These are phyloP conservation scores for Monotropa hypopitys DNA, from an alignment of 179 eudicot genomes.

Conservation along the genomic window DNA sequence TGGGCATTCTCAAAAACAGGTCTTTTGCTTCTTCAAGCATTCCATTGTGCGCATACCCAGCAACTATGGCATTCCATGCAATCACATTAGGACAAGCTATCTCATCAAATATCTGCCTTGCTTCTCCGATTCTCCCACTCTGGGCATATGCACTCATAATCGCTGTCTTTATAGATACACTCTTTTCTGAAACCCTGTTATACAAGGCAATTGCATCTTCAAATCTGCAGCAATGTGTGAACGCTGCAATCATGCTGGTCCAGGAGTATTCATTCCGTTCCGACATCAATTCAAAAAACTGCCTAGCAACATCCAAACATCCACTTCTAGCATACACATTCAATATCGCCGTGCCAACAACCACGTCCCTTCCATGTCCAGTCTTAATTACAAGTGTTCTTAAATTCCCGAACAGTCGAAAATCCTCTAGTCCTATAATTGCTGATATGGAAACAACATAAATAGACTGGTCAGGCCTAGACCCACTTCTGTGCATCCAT, in stretches of 20 bases:
- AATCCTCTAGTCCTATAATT: constrained; percentile 16
- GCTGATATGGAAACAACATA: constrained; percentile 26
- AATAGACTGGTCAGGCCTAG: constrained; percentile 22
- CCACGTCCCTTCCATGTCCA: constrained; percentile 28
- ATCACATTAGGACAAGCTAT: constrained; percentile 25
- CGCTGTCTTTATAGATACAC: constrained; percentile 23
- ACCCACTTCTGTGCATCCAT: constrained; percentile 21
- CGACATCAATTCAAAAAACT: constrained; percentile 27
- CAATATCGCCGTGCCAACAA: constrained; percentile 29
- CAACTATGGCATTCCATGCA: constrained; percentile 41
- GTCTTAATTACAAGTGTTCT: constrained; percentile 24
- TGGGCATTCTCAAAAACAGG: constrained; percentile 23
- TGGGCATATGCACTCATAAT: constrained; percentile 40
- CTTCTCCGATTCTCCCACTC: constrained; percentile 31
- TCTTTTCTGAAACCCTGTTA: constrained; percentile 20
- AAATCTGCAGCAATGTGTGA: constrained; percentile 27
- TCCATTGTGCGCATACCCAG: constrained; percentile 35
- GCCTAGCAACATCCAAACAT: constrained; percentile 21
- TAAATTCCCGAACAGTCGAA: constrained; percentile 19
- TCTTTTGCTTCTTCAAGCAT: constrained; percentile 35
- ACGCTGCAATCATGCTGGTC: constrained; percentile 36
- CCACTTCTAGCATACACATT: constrained; percentile 30
- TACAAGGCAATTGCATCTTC: constrained; percentile 29
- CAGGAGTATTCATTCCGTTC: constrained; percentile 32
- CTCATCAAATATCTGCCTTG: constrained; percentile 23